These are phyloP conservation scores for Lachnellula hyalina DNA, from an alignment of 2,329 filamentous ascomycete species.

Conservation along the genomic window DNA sequence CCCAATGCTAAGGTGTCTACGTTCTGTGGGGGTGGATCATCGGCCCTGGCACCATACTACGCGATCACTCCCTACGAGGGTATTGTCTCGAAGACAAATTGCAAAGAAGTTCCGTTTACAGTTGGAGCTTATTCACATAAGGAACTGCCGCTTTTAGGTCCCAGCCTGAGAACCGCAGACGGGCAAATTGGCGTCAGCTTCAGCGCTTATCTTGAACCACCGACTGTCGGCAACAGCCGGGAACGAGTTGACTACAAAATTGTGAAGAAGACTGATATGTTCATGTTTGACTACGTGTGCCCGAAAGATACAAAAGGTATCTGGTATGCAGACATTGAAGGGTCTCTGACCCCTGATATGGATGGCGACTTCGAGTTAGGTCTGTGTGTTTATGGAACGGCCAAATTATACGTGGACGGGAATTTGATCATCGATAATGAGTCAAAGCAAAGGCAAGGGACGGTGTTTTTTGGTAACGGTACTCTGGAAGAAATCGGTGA, in stretches of 20 bases:
- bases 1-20: slow-evolving; percentile 52
- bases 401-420: slow-evolving; percentile 33
- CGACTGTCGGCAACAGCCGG: slow-evolving; percentile 11
- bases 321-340: slow-evolving; percentile 38
- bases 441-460: slow-evolving; percentile 29
- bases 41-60: slow-evolving; percentile 28
- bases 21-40: slow-evolving; percentile 35
- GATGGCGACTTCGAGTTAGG: slow-evolving; percentile 31
- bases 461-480: slow-evolving; percentile 30
- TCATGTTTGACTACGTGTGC: slow-evolving; percentile 41
- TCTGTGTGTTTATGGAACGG: slow-evolving; percentile 31
- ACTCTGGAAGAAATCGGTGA: slow-evolving; percentile 31
- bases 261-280: slow-evolving; percentile 24
- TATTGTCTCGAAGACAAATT: slow-evolving; percentile 50
- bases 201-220: slow-evolving; percentile 31
- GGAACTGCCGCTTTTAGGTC: slow-evolving; percentile 54
- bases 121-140: slow-evolving; percentile 62
- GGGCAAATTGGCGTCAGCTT: slow-evolving; percentile 52
- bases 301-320: slow-evolving; percentile 30
- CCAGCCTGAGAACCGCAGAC: slow-evolving; percentile 43
- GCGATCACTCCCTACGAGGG: slow-evolving; percentile 69
- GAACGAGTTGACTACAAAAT: slow-evolving; percentile 19
- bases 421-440: slow-evolving; percentile 34
- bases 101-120: slow-evolving; percentile 41
- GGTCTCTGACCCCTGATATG: slow-evolving; percentile 27